Evolutionary conservation across 257 asterid species (phyloP).

Genomic region (Scutellaria barbata): DNA sequence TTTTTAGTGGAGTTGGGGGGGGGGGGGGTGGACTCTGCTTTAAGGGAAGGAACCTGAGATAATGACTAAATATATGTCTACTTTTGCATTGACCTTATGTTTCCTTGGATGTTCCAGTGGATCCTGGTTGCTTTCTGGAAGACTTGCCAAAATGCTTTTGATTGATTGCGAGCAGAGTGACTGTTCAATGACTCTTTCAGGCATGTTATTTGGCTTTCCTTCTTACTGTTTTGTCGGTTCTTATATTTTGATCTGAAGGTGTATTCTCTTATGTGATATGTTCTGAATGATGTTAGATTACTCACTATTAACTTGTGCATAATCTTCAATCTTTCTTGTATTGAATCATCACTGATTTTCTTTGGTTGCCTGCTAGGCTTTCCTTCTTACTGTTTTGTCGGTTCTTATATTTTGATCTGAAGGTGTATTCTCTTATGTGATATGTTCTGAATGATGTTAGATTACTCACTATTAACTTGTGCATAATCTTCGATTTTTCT

Average conservation of each 20-base stretch:
- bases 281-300: conserved; percentile 12
- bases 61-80: conserved; percentile 11
- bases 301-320: background rate
- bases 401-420: conserved; percentile 16
- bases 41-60: conserved; percentile 12
- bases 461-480: background rate
- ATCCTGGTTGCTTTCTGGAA: conserved; percentile 93
- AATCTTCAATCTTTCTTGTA: background rate
- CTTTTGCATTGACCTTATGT: conserved; percentile 31
- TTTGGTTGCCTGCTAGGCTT: conserved; percentile 21
- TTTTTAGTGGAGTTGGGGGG: too few species aligned
- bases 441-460: conserved; percentile 19
- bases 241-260: conserved; percentile 16
- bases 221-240: background rate
- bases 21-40: background rate
- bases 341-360: background rate
- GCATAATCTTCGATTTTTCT: background rate
- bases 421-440: conserved; percentile 7
- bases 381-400: background rate
- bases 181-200: conserved; percentile 88
- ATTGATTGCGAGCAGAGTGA: conserved; percentile 91
- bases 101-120: conserved; percentile 52
- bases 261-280: conserved; percentile 16
- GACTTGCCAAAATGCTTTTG: conserved; percentile 90
- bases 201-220: conserved; percentile 48